Conservation (phyloP, 306 rosid species). For the Hylodesmum podocarpum region DNA sequence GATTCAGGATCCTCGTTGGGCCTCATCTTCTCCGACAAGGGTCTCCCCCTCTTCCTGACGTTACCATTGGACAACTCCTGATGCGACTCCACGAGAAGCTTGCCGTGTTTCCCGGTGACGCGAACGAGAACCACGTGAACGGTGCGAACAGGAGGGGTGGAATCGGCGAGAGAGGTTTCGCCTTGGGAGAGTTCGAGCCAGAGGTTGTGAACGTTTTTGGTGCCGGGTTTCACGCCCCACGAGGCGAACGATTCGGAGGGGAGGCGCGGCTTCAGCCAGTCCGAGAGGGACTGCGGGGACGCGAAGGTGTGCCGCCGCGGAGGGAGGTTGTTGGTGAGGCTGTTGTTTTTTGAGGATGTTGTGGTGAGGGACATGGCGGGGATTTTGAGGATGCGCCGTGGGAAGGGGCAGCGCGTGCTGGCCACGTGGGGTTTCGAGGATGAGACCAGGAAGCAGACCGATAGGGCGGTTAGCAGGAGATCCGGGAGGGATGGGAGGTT, state of each 20-base stretch:
- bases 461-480: conserved; percentile 62
- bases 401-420: conserved; percentile 38
- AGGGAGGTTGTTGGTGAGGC: neutral
- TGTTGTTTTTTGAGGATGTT: conserved; percentile 19
- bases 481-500: conserved; percentile 52
- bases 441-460: conserved; percentile 64
- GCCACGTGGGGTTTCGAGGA: conserved; percentile 40
- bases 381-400: conserved; percentile 60
- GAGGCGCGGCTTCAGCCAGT: conserved; percentile 82
- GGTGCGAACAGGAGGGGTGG: conserved; percentile 84
- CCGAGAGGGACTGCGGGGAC: conserved; percentile 74
- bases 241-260: conserved; percentile 84
- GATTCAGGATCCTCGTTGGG: conserved; percentile 77
- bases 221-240: conserved; percentile 90
- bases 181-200: conserved; percentile 93
- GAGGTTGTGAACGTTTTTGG: conserved; percentile 94
- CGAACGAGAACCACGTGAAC: conserved; percentile 72
- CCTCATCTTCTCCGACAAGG: conserved; percentile 95
- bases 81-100: conserved; percentile 59
- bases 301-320: conserved; percentile 50
- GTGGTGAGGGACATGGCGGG: conserved; percentile 64
- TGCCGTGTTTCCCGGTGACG: conserved; percentile 43
- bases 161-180: conserved; percentile 74
- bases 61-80: conserved; percentile 81
- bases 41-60: conserved; percentile 62